Base-by-base conservation (phyloP, 2,329 filamentous ascomycete species). In the Fusarium sp. region DNA sequence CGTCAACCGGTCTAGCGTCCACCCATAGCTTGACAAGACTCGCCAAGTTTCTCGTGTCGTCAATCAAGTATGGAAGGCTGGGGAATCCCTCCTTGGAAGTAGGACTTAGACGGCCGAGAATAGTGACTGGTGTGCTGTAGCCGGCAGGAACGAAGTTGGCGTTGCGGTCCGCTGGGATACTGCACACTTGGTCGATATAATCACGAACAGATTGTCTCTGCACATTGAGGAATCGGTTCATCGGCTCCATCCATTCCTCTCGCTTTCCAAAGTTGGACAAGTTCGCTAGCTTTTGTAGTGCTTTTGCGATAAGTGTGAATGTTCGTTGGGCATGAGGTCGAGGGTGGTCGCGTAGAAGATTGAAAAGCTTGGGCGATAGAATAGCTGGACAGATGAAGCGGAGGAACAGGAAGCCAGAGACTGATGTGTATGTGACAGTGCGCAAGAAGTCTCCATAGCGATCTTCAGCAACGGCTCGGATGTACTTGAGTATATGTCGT, bases 171-270 rank as follows among this genome's bases (percentile, higher is more conserved):
- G 92, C 89, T 3, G 94, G 92, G 60, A 98, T 94, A 13, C 92
- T 90, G 84, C 96, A 98, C 52, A 98, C 90, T 35, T 90, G 88
- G 79, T 98, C 95, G 68, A 98, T 92, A 77, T 95, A 98, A 52
- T 92, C 89, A 80, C 95, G 97, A 82, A 98, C 94, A 43, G 93
- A 89, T 76, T 92, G 88, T 25, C 95, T 90, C 78, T 97, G 92
- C 3, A 90, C 86, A 13, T 87, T 88, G 42, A 98, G 85, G 77
- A 98, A 98, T 47, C 89, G 89, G 79, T 98, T 98, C 96, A 98
- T 98, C 0, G 95, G 95, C 83, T 97, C 95, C 95, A 98, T 98
- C 94, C 95, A 98, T n/a, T 93, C 91, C 82, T 98, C 96, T 80
- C 97, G 97, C 79, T 93, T 95, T 44, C 96, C 96, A 79, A 98